Percentiles rank a stretch among this genome's conserved stretches.
Conservation (phyloP, 1,284 basidiomycete species). For the Malassezia obtusa region DNA sequence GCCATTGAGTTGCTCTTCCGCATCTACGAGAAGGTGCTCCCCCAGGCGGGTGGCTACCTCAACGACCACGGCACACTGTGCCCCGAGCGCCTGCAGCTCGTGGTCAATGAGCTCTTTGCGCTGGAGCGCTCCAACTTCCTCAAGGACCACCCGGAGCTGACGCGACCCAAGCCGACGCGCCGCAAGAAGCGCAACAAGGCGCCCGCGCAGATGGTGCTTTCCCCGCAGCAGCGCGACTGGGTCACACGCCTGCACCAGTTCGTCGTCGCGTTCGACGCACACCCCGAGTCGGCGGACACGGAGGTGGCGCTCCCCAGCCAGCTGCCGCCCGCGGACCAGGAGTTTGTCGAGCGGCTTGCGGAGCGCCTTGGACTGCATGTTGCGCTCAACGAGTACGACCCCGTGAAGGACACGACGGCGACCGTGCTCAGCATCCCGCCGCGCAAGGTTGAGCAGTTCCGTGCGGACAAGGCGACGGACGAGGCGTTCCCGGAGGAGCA, state of each 20-base stretch:
- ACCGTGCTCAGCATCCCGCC: constrained; percentile 29
- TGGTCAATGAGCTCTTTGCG: constrained; percentile 74
- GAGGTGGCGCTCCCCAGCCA: constrained; percentile 30
- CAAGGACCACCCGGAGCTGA: constrained; percentile 68
- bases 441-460: background rate
- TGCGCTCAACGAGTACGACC: constrained; percentile 41
- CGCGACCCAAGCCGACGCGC: background rate
- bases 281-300: constrained; percentile 22
- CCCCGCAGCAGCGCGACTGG: constrained; percentile 17
- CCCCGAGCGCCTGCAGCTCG: constrained; percentile 67
- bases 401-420: constrained; percentile 26
- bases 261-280: constrained; percentile 11
- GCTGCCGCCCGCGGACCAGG: constrained; percentile 23
- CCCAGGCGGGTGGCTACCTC: constrained; percentile 77
- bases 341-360: constrained; percentile 33
- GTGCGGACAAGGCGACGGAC: constrained; percentile 14
- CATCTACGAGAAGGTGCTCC: constrained; percentile 85
- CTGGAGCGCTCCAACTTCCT: constrained; percentile 85
- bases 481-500: constrained; percentile 44
- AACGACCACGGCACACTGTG: constrained; percentile 82
- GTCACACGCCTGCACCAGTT: constrained; percentile 18
- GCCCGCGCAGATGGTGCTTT: constrained; percentile 7
- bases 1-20: constrained; percentile 83
- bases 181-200: constrained; percentile 16
- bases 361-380: constrained; percentile 28